These are phyloP conservation scores for Calonectria ilicicola DNA, from an alignment of 2,329 filamentous ascomycete species.

Conservation along the genomic window DNA sequence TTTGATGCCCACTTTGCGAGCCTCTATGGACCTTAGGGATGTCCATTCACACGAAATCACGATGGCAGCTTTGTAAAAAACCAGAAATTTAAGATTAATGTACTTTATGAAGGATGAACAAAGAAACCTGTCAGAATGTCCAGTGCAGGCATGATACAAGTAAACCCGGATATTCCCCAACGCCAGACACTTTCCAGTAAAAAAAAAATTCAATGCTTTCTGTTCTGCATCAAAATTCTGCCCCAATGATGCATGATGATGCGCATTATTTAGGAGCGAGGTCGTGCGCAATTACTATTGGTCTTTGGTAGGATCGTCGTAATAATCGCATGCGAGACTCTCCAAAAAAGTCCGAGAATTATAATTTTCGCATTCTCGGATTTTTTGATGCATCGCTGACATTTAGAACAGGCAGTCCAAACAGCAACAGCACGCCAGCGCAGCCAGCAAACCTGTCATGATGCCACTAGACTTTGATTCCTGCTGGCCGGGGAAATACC, in stretches of 20 bases:
- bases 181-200: slow-evolving; percentile 31
- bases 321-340: not conserved
- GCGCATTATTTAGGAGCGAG: slow-evolving; percentile 19
- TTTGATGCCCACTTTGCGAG: slow-evolving; percentile 37
- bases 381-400: not conserved
- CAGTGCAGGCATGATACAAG: slow-evolving; percentile 19
- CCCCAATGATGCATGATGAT: slow-evolving; percentile 26
- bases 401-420: slow-evolving; percentile 67
- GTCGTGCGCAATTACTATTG: not conserved
- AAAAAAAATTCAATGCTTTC: not conserved
- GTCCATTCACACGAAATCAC: not conserved
- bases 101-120: slow-evolving; percentile 14
- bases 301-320: not conserved
- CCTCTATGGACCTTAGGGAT: slow-evolving; percentile 5
- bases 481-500: slow-evolving; percentile 32
- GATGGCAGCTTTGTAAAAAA: not conserved
- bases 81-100: slow-evolving; percentile 13
- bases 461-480: slow-evolving; percentile 50
- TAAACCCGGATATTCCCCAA: slow-evolving; percentile 30
- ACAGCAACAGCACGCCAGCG: slow-evolving; percentile 70
- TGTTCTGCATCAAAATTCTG: slow-evolving; percentile 7
- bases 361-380: slow-evolving; percentile 4
- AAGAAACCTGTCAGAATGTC: not conserved
- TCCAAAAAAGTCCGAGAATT: not conserved
- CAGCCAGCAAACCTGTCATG: slow-evolving; percentile 61